A percentile compares a stretch with the other conserved stretches of the same genome.
These are phyloP conservation scores for Claviceps humidiphila DNA, from an alignment of 2,329 filamentous ascomycete species.

Conservation along the genomic window DNA sequence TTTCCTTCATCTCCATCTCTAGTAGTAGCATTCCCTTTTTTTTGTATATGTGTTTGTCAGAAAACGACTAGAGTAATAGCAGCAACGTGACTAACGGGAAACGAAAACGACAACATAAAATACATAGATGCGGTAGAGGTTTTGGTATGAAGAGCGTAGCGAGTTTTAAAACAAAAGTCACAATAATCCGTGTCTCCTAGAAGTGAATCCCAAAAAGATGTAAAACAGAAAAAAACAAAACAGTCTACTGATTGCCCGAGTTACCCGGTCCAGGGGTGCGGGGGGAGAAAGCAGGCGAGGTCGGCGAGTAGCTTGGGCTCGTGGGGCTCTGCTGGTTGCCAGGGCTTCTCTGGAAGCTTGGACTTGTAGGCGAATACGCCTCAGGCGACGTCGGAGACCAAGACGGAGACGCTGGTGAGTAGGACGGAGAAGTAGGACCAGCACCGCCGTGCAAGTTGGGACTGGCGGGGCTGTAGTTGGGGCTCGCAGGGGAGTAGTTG, in stretches of 20 bases:
- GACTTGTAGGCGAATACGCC: slow-evolving; percentile 51
- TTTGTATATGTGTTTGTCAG: neutral
- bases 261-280: slow-evolving; percentile 30
- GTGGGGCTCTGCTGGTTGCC: slow-evolving; percentile 47
- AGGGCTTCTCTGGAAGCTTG: slow-evolving; percentile 42
- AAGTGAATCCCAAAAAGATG: neutral
- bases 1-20: neutral
- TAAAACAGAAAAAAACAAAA: neutral
- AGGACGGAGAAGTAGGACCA: slow-evolving; percentile 43
- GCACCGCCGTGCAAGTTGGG: slow-evolving; percentile 33
- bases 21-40: neutral
- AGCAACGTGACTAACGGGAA: too few species aligned
- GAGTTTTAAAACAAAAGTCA: too few species aligned
- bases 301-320: slow-evolving; percentile 61
- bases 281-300: slow-evolving; percentile 33
- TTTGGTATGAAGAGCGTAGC: too few species aligned
- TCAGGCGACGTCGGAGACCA: slow-evolving; percentile 65
- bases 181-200: too few species aligned
- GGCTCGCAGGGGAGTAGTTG: slow-evolving; percentile 57
- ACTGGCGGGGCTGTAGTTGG: slow-evolving; percentile 59
- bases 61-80: too few species aligned
- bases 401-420: slow-evolving; percentile 58
- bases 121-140: too few species aligned
- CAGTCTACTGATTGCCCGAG: slow-evolving; percentile 30
- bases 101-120: too few species aligned